Evolutionary conservation across 2,329 filamentous ascomycete species (phyloP), one percentile per base, ranked within the genome.

Genomic region (Arachnomyces sp.): DNA sequence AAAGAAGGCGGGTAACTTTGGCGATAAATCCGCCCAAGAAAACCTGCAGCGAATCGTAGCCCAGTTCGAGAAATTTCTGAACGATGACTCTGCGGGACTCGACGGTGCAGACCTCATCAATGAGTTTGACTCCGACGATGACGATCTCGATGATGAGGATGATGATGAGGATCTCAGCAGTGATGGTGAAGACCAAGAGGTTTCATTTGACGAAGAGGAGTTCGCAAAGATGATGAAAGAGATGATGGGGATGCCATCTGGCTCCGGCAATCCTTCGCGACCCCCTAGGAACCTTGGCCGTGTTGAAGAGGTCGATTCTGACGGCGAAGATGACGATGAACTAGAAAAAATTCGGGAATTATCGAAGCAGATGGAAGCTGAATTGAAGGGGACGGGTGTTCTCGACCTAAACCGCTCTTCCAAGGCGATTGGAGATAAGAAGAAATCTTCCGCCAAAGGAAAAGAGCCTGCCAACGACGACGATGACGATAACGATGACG

Each of bases 31-130:
- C 6, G 57, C 65, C 1, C 60, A 70, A 39, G 62, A 66, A 48
- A 68, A 94, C 56, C 68, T 98, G 15, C 81, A 83, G 39, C 90
- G 90, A 55, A 94, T 96, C 58, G 92, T 98, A 0, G 82, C 84
- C 34, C 78, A 87, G n/a, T 96, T 98, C 54, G 88, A 95, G 55
- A 72, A 83, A 9, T 96, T 98, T 52, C 64, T 98, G 34, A 85
- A 93, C 41, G 86, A 96, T 51, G 84, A 93, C 8, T 75, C 74
- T 34, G 87, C 88, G 1, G 89, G 84, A 1, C 60, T 80, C 4
- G 88, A 94, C 34, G 90, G 88, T 0, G 84, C 81, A 0, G 79
- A 86, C 43, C 61, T 85, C 17, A 59, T 71, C 20, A 71, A 76
- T 45, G 82, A 84, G 7, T 84, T 85, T 72, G 83, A 85, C 44